phyloP scores from a whole-genome alignment of 805 yeast genomes.

The Metschnikowia picachoensis region DNA sequence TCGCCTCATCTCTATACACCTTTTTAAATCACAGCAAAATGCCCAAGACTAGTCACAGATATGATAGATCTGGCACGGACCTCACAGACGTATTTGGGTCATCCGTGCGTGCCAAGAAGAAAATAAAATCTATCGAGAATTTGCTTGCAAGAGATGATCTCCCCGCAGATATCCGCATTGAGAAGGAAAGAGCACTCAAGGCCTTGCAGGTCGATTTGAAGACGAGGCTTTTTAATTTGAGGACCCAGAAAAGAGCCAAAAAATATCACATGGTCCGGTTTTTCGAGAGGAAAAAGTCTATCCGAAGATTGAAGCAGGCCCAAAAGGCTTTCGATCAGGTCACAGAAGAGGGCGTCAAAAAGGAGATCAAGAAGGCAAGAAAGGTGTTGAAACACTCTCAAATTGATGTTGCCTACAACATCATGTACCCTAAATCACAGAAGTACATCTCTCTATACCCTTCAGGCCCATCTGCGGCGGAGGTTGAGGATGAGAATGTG shows the following conservation, averaged over 20 bases:
- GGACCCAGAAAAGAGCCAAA: conserved; percentile 51
- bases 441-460: conserved; percentile 82
- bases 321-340: conserved; percentile 35
- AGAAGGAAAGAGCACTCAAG: conserved; percentile 71
- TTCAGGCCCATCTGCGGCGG: conserved; percentile 23
- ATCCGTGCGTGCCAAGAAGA: conserved; percentile 53
- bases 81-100: conserved; percentile 18
- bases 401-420: conserved; percentile 69
- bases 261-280: conserved; percentile 93
- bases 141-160: conserved; percentile 55
- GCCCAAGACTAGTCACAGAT: conserved; percentile 11
- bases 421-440: conserved; percentile 71
- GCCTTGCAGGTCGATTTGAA: conserved; percentile 59
- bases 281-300: conserved; percentile 84
- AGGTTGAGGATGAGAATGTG: conserved; percentile 31
- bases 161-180: conserved; percentile 61
- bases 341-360: conserved; percentile 29
- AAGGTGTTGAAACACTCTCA: conserved; percentile 54
- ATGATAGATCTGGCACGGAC: conserved; percentile 13
- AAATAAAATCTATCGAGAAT: conserved; percentile 82
- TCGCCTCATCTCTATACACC: conserved; percentile 6
- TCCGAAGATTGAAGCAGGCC: conserved; percentile 60
- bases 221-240: conserved; percentile 41
- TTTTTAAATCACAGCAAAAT: neutral
- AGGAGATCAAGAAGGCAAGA: conserved; percentile 41